Evolutionary conservation across 768 basidiomycete species (phyloP), one percentile per base, ranked within the genome.

Genomic region (Lactarius akahatsu): DNA sequence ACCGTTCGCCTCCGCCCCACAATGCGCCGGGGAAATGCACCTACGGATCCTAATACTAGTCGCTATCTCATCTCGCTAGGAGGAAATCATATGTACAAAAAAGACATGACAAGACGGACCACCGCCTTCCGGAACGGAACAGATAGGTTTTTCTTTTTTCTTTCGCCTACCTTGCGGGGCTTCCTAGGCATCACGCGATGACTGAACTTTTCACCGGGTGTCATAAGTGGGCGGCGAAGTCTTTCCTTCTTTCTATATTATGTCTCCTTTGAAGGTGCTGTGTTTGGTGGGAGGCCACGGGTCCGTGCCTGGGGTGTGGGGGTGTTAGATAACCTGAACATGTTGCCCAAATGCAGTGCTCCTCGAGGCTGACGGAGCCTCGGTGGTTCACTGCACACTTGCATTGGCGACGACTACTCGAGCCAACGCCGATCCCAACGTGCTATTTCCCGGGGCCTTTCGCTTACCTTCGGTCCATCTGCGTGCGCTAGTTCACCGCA

Each of bases 321-420:
- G 57, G 60, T 40, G 65, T 43, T 61, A 63, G 54, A 57, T 15
- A 7, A 6, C 34, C 58, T n/a, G 62, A 59, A 60, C 66, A 67
- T 58, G 66, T 63, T 67, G 62, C 43, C 52, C 66, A 50, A 26
- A 57, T 63, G 66, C 66, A 52, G 58, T 67, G 62, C 66, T 40
- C 66, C 66, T 63, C 62, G 58, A 63, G 66, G 20, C 34, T 36
- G 15, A 38, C 30, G 23, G 30, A 11, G 6, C 32, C 61, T 57
- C 50, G 23, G n/a, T 57, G 23, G 20, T 26, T 47, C 52, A 5
- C n/a, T 57, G 4, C 28, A 56, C 62, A 63, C 28, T 16, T 16
- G 58, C 62, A 55, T 32, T 20, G 23, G 5, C 52, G 40, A 26
- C 30, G 47, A 32, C 30, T 55, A 26, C 40, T n/a, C 34, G 57